Evolutionary conservation across 768 basidiomycete species (phyloP).

Genomic region (Leucocoprinus birnbaumii): DNA sequence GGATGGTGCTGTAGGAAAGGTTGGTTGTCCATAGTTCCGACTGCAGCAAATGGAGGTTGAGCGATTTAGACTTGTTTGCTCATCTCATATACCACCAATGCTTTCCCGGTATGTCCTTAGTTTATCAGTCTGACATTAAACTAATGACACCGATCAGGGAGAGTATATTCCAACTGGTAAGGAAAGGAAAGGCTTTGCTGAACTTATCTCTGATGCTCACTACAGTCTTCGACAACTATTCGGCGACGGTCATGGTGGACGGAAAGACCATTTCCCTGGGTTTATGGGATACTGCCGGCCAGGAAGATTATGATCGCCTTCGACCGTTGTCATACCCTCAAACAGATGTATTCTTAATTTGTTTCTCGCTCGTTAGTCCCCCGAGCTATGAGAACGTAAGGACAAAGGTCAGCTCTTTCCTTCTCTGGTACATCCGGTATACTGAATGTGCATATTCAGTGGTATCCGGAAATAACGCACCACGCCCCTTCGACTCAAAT

Average conservation of each 20-base stretch:
- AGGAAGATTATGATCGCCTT: constrained; percentile 98
- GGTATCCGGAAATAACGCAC: constrained; percentile 97
- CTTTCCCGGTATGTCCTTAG: constrained; percentile 74
- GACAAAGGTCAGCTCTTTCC: constrained; percentile 71
- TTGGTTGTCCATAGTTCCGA: constrained; percentile 29
- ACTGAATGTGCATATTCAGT: constrained; percentile 44
- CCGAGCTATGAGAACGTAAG: constrained; percentile 98
- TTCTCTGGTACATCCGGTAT: neutral
- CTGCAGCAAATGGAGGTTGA: constrained; percentile 17
- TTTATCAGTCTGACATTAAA: constrained; percentile 9
- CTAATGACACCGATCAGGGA: constrained; percentile 50
- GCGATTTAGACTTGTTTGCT: constrained; percentile 88
- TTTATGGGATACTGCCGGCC: constrained; percentile 99
- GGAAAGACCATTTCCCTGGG: constrained; percentile 98
- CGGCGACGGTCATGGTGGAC: constrained; percentile 98
- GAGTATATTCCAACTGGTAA: constrained; percentile 95
- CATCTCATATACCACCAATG: constrained; percentile 99
- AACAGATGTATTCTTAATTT: constrained; percentile 99
- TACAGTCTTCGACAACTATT: constrained; percentile 97
- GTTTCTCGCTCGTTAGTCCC: constrained; percentile 97
- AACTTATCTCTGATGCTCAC: neutral
- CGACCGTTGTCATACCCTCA: constrained; percentile 98
- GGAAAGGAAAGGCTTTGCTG: constrained; percentile 7
- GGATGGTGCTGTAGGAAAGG: constrained; percentile 99
- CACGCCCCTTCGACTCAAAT: constrained; percentile 94